Evolutionary conservation across 2,329 filamentous ascomycete genomes (phyloP), one percentile per base, ranked within the genome.

Genomic region (Paramyrothecium sp.): DNA sequence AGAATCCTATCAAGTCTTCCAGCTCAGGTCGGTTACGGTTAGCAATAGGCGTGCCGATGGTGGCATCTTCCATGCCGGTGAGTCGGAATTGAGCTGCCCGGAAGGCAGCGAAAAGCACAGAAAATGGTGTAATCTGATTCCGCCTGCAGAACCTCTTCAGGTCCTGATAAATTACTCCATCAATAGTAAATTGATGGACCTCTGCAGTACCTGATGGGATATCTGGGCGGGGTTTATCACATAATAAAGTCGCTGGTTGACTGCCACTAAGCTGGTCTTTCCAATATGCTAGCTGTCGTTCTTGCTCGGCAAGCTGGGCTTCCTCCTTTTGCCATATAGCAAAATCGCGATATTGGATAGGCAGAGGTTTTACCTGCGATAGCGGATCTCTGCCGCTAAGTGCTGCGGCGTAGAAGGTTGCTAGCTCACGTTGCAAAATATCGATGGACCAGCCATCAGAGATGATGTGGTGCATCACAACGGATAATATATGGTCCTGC

Each of bases 61-160:
- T 60, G 1, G 66, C 61, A 51, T 70, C 68, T 10, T 58, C 57
- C 7, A 22, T 44, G 1, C 63, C 65, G 0, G 66, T 70, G 2
- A 70, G 60, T n/a, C 66, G 66, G 47, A 62, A 70, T 23, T 70
- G 68, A 0, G 68, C 57, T 0, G 62, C 61, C 0, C 66, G 61
- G 30, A 70, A 70, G 0, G 65, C 66, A 2, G 68, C 56, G 0
- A 69, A 51, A 0, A 70, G 61, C 0, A 65, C 62, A 1, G 55
- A 38, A 13, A 61, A 66, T 0, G 58, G 53, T 0, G 64, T 66
- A 0, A 55, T 53, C 1, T 60, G 50, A 1, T 58, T 21, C 1
- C 30, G 11, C 3, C 54, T 55, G 19, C 60, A 60, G 34, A 67
- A 66, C 1, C 19, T 21, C 0, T 56, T 33, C 2, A 66, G 34